Evolutionary conservation across 768 basidiomycete species (phyloP), one percentile per base, ranked within the genome.

Genomic region (Rhodotorula taiwanensis): DNA sequence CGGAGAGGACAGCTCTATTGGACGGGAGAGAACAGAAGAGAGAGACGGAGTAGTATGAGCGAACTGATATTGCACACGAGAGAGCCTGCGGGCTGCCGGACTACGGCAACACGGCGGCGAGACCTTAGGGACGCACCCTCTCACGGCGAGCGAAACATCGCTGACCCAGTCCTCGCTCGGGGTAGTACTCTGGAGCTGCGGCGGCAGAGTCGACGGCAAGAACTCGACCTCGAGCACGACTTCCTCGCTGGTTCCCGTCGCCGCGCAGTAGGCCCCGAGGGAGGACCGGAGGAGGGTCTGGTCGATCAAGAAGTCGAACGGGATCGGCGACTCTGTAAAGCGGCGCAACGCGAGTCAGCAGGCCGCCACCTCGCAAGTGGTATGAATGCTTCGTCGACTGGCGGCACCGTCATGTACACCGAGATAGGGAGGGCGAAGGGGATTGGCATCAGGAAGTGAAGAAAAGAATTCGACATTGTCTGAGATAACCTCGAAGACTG

Each of bases 121-220:
- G 57, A 44, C 34, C 30, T 44, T 41, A 20, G 44, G 50, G 43
- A 62, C 58, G 31, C 47, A 68, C 60, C 55, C 51, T 66, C 56
- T 52, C 2, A 64, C 52, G 11, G 43, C 52, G 0, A 52, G 31
- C 18, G 49, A 53, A 4, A 89, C 81, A 21, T 85, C 84, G 3
- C 89, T 91, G 1, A 95, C 87, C 94, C 94, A 98, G 67, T 97
- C 92, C 56, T 97, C 86, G 66, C 91, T 88, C 3, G 88, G 86
- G 55, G 90, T 78, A 52, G 85, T 81, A 0, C 86, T 82, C 76
- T 90, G 82, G 65, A 85, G 83, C 73, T 89, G 83, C 0, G 91
- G 92, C 1, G 92, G 90, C 75, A 94, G 79, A 2, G 93, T 81
- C 21, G 86, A 88, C 76, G 90, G 86, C 60, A 95, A 84, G 77